Conservation (phyloP, 306 rosid species). For the Prunus mume region DNA sequence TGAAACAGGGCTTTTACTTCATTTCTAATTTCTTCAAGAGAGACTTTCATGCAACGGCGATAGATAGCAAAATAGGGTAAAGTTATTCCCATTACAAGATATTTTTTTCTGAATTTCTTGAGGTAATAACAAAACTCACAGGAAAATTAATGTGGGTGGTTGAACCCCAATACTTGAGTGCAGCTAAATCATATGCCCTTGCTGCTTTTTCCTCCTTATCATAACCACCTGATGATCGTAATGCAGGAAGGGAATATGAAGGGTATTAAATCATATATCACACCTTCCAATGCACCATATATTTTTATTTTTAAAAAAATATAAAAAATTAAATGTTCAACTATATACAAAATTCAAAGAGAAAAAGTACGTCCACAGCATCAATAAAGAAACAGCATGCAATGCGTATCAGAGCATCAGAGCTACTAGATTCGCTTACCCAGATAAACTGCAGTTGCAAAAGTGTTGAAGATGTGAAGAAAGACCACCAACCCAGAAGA, state of each 20-base stretch:
- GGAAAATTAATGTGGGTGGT: conserved; percentile 96
- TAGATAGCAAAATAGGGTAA: neutral
- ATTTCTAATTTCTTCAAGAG: no score
- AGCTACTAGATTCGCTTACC: conserved; percentile 53
- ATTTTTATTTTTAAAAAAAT: neutral
- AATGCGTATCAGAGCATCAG: conserved; percentile 6
- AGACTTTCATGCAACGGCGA: no score
- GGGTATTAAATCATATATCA: conserved; percentile 17
- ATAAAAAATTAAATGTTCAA: neutral
- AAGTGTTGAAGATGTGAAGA: conserved; percentile 11
- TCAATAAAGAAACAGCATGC: conserved; percentile 19
- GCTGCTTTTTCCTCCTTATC: conserved; percentile 99
- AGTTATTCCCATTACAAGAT: no score
- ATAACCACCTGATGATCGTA: conserved; percentile 75
- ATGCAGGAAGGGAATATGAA: conserved; percentile 4
- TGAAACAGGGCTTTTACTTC: no score
- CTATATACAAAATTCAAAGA: neutral
- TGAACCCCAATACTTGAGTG: conserved; percentile 98
- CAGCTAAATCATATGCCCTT: conserved; percentile 95
- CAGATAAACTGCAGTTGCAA: conserved; percentile 71
- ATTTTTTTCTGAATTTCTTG: no score
- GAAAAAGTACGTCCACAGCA: conserved; percentile 26
- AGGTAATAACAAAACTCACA: conserved; percentile 40
- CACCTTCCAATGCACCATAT: conserved; percentile 31
- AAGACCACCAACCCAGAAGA: conserved; percentile 9